Evolutionary conservation across 2,329 filamentous ascomycete genomes (phyloP), one percentile per base, ranked within the genome.

Genomic region (Arachnomyces sp.): DNA sequence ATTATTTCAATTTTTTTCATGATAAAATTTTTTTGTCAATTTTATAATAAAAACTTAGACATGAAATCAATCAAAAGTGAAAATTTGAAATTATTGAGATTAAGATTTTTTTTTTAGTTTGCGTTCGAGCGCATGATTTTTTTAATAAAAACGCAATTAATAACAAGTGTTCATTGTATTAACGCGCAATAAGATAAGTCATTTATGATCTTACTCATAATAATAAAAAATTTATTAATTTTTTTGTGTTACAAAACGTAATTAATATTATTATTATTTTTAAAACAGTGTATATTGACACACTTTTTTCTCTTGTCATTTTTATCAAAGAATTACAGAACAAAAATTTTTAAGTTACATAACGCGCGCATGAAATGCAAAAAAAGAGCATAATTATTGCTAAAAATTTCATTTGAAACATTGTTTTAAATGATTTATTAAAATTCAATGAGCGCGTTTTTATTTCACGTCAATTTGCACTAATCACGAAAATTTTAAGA

Each of bases 31-130:
- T 34, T 9, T 14, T 39, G 28, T 2, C 4, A 12, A 32, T 18
- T 8, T 30, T 39, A 15, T 14, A 39, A 39, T 11, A 32, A 25
- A 39, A 39, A n/a, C 9, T 34, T 9, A 2, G 16, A 18, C n/a
- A 39, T 8, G 2, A 29, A 25, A n/a, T 39, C 2, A 1, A 16
- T n/a, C 2, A 17, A n/a, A 30, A 12, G 8, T 32, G 3, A 8
- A 12, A 32, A 11, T n/a, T 33, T 9, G 9, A 25, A 33, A 15
- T 32, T 7, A 13, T 12, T 28, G 13, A 30, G 16, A 9, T 7
- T 29, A 7, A 15, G 13, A 3, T 1, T 6, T 2, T 11, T n/a
- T 13, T 38, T 11, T 13, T 28, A 28, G 28, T 11, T 7, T 16
- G 33, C 33, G 17, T 35, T 17, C 6, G 17, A n/a, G n/a, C 17